A percentile compares a stretch with the other conserved stretches of the same genome.
Evolutionary conservation across 2,329 filamentous ascomycete species (phyloP).

Genomic region (Aspergillus sp.): DNA sequence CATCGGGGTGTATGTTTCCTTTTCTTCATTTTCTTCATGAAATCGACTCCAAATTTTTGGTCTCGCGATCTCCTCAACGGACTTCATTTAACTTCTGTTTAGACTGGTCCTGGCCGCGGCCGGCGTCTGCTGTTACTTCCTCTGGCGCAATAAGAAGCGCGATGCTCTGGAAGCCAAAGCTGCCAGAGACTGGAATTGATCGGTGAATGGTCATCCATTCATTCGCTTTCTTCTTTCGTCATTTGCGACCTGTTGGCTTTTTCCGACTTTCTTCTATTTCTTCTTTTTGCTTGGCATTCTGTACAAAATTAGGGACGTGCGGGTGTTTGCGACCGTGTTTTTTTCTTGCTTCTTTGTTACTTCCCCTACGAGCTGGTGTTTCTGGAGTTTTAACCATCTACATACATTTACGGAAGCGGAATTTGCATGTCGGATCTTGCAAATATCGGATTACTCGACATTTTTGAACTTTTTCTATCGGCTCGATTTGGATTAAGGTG

Average conservation of each 20-base stretch:
- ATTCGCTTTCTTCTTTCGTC: not conserved
- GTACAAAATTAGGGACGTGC: not conserved
- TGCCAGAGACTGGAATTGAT: conserved; percentile 11
- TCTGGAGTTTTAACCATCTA: not conserved
- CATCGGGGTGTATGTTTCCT: conserved; percentile 13
- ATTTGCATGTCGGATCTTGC: not conserved
- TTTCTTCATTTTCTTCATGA: not conserved
- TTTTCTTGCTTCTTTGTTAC: not conserved
- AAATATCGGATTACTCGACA: no score
- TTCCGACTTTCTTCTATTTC: not conserved
- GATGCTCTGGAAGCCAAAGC: conserved; percentile 14
- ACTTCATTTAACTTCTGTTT: not conserved
- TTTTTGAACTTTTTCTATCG: not conserved
- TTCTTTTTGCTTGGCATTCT: not conserved
- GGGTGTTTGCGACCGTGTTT: not conserved
- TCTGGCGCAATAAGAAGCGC: conserved; percentile 17
- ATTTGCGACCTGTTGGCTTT: not conserved
- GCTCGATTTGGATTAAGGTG: no score
- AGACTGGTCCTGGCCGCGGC: conserved; percentile 14
- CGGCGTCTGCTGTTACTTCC: conserved; percentile 13
- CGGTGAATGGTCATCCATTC: not conserved
- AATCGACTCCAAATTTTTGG: not conserved
- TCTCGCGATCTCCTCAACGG: not conserved
- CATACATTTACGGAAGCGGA: not conserved
- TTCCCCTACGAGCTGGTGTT: not conserved